phyloP scores from a whole-genome alignment of 2,329 filamentous ascomycete species.

The Colletotrichum sp. region DNA sequence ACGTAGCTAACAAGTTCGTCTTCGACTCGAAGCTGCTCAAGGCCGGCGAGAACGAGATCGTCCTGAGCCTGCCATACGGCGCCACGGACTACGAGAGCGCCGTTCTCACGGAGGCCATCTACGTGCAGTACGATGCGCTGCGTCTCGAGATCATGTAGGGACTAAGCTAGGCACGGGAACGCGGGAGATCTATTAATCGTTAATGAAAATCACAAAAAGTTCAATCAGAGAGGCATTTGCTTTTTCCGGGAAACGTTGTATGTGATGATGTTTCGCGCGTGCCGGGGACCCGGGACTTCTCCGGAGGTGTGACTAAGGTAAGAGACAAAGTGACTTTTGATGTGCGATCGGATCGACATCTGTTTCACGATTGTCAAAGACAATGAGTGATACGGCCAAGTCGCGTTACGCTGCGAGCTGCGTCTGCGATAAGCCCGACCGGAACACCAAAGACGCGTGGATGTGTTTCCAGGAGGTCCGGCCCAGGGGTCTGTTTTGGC shows the following conservation, averaged over 20 bases:
- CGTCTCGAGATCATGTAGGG: constrained; percentile 55
- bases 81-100: constrained; percentile 63
- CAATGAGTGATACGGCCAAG: background rate
- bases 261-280: background rate
- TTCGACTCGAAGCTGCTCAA: constrained; percentile 53
- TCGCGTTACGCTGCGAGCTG: background rate
- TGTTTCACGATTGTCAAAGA: constrained; percentile 1
- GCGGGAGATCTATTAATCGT: background rate
- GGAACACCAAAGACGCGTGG: background rate
- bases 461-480: background rate
- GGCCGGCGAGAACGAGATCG: constrained; percentile 54
- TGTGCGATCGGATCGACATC: background rate
- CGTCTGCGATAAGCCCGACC: background rate
- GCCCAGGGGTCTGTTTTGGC: constrained; percentile 15
- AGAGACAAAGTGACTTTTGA: background rate
- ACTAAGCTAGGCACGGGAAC: background rate
- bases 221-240: background rate
- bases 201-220: background rate
- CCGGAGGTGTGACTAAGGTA: background rate
- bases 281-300: background rate
- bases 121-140: constrained; percentile 68
- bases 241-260: background rate
- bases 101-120: constrained; percentile 54
- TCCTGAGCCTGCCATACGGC: constrained; percentile 60
- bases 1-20: constrained; percentile 59